These are phyloP conservation scores for Euryodendron excelsum DNA, from an alignment of 148 eudicot genomes.

Conservation along the genomic window DNA sequence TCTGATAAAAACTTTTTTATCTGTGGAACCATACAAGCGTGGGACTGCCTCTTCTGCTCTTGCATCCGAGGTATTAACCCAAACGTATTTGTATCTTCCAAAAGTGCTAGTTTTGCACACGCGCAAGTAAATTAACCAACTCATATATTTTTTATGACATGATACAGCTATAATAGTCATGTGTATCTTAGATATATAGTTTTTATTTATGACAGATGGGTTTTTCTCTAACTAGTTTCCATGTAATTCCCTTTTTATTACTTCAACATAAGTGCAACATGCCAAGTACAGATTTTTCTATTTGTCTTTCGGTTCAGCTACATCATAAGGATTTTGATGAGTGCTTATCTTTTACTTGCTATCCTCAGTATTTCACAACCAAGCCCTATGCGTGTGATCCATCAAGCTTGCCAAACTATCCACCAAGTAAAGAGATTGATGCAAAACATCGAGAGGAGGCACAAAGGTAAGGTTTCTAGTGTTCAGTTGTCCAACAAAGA, in stretches of 20 bases:
- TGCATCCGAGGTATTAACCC: constrained; percentile 22
- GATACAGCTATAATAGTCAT: neutral
- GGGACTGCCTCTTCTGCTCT: constrained; percentile 43
- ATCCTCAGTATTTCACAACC: constrained; percentile 61
- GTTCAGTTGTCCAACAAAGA: neutral
- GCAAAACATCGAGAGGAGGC: constrained; percentile 77
- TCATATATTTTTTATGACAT: neutral
- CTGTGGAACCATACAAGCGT: constrained; percentile 34
- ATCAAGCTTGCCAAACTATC: constrained; percentile 75
- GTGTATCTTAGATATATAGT: neutral
- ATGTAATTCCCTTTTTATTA: neutral
- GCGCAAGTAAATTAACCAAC: neutral
- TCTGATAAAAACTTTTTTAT: constrained; percentile 33
- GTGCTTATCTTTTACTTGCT: constrained; percentile 8
- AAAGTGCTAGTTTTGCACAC: neutral
- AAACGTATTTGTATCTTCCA: neutral
- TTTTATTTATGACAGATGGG: neutral
- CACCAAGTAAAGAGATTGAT: constrained; percentile 90
- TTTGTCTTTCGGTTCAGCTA: neutral
- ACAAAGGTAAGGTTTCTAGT: constrained; percentile 43
- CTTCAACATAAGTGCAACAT: neutral
- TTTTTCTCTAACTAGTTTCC: neutral
- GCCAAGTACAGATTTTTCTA: neutral
- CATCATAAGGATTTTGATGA: neutral
- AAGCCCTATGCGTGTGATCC: constrained; percentile 93